Evolutionary conservation across 345 rosid species (phyloP), one percentile per base, ranked within the genome.

Genomic region (Citrus sp.): DNA sequence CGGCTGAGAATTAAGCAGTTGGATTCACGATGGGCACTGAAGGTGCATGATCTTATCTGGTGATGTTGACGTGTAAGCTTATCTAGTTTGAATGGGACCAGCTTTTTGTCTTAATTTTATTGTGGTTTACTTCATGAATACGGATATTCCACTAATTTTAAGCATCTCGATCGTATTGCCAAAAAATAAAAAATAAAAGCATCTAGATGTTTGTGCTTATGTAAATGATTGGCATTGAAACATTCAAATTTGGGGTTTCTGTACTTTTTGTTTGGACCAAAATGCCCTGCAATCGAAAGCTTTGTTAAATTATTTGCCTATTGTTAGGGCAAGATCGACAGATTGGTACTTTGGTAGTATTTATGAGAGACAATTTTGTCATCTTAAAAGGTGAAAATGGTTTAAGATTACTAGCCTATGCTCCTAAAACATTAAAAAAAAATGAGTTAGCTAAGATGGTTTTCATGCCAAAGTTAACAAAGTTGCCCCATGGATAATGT

Each of bases 11-110:
- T 9, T 25, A 7, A 13, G 25, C 71, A 80, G 30, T 18, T 27
- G 59, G 76, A 3, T 2, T 0, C 0, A 13, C 9, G 9, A 25
- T 3, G 5, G 6, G 28, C 34, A n/a, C 34, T 2, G 51, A 59
- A 27, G 12, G 46, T 38, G 70, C 62, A 37, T 76, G 83, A 68
- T 22, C 40, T 76, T 80, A 61, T 71, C 66, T 60, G 3, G 13
- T 7, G 66, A 70, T 2, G 66, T 70, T 64, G 68, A 71, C 59
- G 72, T 42, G 65, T 28, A 16, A 28, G 32, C 56, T 64, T 76
- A 64, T 76, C 73, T 37, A 28, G 5, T 64, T 10, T 58, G 12
- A 16, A 32, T 55, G 46, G 83, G 77, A 51, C 68, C 69, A 7
- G 38, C 13, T 14, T 40, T 27, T 67, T 68, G 59, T n/a, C 28